These are phyloP conservation scores for Nannizziopsis barbatae DNA, from an alignment of 2,329 filamentous ascomycete genomes.

Conservation along the genomic window DNA sequence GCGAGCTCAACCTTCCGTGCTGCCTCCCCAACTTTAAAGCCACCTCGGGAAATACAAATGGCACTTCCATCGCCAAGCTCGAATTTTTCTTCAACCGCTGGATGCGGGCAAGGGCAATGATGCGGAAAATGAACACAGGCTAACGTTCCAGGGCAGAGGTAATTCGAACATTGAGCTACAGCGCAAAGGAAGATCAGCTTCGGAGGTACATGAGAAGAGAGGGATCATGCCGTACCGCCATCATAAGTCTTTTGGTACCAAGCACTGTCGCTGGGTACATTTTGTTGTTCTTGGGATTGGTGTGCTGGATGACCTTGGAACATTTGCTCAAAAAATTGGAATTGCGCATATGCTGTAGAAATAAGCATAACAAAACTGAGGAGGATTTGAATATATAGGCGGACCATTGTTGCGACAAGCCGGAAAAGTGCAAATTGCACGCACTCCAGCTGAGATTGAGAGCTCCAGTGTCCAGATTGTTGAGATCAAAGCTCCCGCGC, in stretches of 20 bases:
- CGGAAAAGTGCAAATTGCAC: not conserved
- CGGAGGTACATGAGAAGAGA: not conserved
- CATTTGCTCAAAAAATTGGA: slow-evolving; percentile 98
- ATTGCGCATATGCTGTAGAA: slow-evolving; percentile 59
- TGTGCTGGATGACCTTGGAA: slow-evolving; percentile 55
- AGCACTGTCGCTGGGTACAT: slow-evolving; percentile 70
- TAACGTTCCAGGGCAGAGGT: slow-evolving; percentile 86
- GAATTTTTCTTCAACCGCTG: slow-evolving; percentile 64
- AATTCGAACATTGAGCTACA: slow-evolving; percentile 75
- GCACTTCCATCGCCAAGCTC: slow-evolving; percentile 43
- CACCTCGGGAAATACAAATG: slow-evolving; percentile 40
- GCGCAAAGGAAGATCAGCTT: slow-evolving; percentile 1
- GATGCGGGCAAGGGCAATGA: slow-evolving; percentile 87
- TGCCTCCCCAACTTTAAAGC: slow-evolving; percentile 38
- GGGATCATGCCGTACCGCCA: slow-evolving; percentile 12
- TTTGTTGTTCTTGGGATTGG: slow-evolving; percentile 53
- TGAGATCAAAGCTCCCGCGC: too few relatives aligned
- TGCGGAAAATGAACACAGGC: slow-evolving; percentile 94
- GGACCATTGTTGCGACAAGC: not conserved
- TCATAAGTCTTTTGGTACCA: slow-evolving; percentile 54
- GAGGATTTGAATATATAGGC: slow-evolving; percentile 12
- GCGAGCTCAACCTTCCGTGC: slow-evolving; percentile 41
- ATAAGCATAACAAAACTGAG: slow-evolving; percentile 48
- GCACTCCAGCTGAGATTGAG: not conserved
- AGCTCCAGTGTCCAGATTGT: too few relatives aligned